Base-by-base conservation (phyloP, 2,329 filamentous ascomycete genomes). In the Aspergillus arachidicola region DNA sequence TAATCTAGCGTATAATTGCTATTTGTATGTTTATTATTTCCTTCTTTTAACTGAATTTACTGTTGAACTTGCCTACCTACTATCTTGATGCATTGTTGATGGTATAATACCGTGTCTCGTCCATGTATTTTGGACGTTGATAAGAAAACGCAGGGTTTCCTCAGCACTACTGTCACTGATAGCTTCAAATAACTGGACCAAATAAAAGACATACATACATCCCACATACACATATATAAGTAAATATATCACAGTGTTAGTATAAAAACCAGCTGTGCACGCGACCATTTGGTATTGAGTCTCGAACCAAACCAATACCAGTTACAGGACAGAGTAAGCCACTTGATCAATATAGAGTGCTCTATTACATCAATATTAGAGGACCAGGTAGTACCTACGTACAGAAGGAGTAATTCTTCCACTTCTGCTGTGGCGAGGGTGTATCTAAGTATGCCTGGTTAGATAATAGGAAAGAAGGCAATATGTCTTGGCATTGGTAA, bases 401-500 rank as follows among this genome's bases (percentile, higher is more conserved):
- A n/a, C 19, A 1, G 38, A 19, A 41, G 19, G 38, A 41, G 38
- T 14, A 7, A 41, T 41, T 41, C 38, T n/a, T 19, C 6, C 16
- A 2, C 16, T 38, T 7, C 6, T 41, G 9, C 38, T 2, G 38
- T 41, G 38, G 38, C 38, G 38, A n/a, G 6, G 38, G 38, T 9
- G 19, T 41, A n/a, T 41, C 16, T 3, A n/a, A n/a, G 7, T 41
- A 41, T 41, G 16, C 38, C 38, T 41, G 38, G 38, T n/a, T n/a
- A n/a, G 7, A 41, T n/a, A n/a, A 41, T 41, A 41, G 16, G 19
- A 16, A 36, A 41, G 38, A 41, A 41, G 38, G 38, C 38, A 41
- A 19, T 41, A 41, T n/a, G 38, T 53, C 65, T 67, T 67, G 65
- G 65, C 61, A 43, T 57, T 34, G 32, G 34, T 32, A 51, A 51